These are phyloP conservation scores for Lumnitzera racemosa DNA, from an alignment of 345 rosid genomes.

Conservation along the genomic window DNA sequence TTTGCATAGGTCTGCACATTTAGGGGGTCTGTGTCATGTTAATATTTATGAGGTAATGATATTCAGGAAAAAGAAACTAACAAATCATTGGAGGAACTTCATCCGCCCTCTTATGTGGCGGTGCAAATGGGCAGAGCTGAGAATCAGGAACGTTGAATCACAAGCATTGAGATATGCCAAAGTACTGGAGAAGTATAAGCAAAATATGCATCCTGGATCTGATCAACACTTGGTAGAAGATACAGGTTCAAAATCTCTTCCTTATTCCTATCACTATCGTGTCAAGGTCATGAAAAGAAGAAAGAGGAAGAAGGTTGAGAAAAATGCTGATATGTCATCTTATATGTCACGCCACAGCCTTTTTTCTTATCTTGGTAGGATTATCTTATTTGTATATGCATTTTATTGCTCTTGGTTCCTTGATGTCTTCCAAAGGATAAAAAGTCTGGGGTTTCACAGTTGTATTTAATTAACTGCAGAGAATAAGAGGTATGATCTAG, in stretches of 20 bases:
- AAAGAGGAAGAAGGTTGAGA: constrained; percentile 70
- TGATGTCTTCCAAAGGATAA: neutral
- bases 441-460: neutral
- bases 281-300: constrained; percentile 57
- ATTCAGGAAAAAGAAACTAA: constrained; percentile 75
- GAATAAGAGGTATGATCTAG: constrained; percentile 51
- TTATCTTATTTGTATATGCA: constrained; percentile 11
- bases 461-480: constrained; percentile 37
- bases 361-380: constrained; percentile 62
- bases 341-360: constrained; percentile 56
- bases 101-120: constrained; percentile 86
- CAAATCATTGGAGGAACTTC: constrained; percentile 76
- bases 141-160: constrained; percentile 62
- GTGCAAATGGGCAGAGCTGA: constrained; percentile 82
- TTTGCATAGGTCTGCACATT: too few species aligned
- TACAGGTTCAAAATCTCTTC: constrained; percentile 55
- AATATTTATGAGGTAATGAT: too few species aligned
- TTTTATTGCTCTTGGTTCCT: constrained; percentile 8
- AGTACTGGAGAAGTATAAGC: constrained; percentile 41
- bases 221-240: constrained; percentile 42
- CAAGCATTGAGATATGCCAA: constrained; percentile 51
- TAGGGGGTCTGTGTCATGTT: too few species aligned
- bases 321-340: constrained; percentile 36
- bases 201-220: constrained; percentile 31
- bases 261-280: constrained; percentile 50